Evolutionary conservation across 148 eudicot genomes (phyloP).

Genomic region (Nepenthes gracilis): DNA sequence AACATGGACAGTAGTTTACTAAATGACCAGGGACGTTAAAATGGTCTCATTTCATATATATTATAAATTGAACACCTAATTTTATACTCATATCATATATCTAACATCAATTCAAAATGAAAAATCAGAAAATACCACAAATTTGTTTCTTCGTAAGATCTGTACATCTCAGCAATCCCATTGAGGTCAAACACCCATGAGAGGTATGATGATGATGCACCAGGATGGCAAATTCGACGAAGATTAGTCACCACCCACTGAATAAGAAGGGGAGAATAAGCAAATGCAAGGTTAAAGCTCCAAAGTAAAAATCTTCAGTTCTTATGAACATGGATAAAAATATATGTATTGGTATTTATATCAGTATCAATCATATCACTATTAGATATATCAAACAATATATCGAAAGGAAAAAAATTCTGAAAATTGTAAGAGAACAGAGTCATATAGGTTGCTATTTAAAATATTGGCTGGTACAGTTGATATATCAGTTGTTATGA

Average conservation of each 20-base stretch:
- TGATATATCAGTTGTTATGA: too few relatives aligned
- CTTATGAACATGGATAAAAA: too few relatives aligned
- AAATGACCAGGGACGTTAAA: too few relatives aligned
- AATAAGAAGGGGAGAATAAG: slow-evolving; percentile 2
- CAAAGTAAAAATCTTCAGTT: not conserved
- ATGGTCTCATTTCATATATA: too few relatives aligned
- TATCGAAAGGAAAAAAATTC: too few relatives aligned
- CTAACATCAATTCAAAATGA: not conserved
- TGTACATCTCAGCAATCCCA: slow-evolving; percentile 80
- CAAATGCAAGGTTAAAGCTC: not conserved
- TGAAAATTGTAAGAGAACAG: too few relatives aligned
- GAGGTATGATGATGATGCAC: slow-evolving; percentile 38
- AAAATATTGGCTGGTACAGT: too few relatives aligned
- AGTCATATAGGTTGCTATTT: too few relatives aligned
- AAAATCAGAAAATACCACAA: slow-evolving; percentile 36
- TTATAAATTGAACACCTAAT: not conserved
- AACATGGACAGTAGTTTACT: too few relatives aligned
- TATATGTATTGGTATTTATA: too few relatives aligned
- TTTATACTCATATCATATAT: not conserved
- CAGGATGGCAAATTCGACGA: slow-evolving; percentile 24
- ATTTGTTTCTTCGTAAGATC: slow-evolving; percentile 84
- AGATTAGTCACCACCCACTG: slow-evolving; percentile 97
- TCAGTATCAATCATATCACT: too few relatives aligned
- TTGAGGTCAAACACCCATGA: slow-evolving; percentile 79
- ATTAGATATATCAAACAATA: too few relatives aligned